Evolutionary conservation across 768 basidiomycete species (phyloP), one percentile per base, ranked within the genome.

Genomic region (Strobilomyces echinocephalus): DNA sequence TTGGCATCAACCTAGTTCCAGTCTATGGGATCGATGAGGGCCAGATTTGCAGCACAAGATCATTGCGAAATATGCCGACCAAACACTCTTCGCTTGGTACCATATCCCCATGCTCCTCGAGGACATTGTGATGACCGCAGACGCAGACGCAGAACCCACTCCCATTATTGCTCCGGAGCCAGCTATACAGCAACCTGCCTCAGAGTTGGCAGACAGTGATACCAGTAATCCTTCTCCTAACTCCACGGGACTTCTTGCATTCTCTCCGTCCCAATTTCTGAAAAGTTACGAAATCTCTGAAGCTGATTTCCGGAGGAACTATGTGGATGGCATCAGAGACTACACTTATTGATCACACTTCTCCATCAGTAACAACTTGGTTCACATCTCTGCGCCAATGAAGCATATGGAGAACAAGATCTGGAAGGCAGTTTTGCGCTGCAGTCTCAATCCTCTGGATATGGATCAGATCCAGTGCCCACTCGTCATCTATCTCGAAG

Each of bases 81-180:
- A 68, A 34, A 65, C 61, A 5, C 57, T 69, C 41, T 68, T 68
- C 16, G 54, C 66, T 30, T 68, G 66, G 68, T 63, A 44, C 26
- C 59, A 55, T 38, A 51, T 20, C 3, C 9, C 43, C 46, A 48
- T 28, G 20, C 42, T 24, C 2, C 34, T 46, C 12, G 52, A 58
- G 8, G 63, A 66, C 8, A 30, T 46, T 18, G 56, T 54, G 44
- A 64, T 52, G 56, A 26, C 4, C 16, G 30, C 34, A 21, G 36
- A 35, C 33, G 18, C 35, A 6, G n/a, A 5, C 5, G 6, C 51
- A 14, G 34, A 30, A 39, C 21, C 50, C 8, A 11, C 15, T 1
- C n/a, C 36, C 2, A 4, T 2, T 24, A 24, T 24, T 24, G 24
- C 36, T 5, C 14, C 60, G 10, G 26, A 36, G 21, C 33, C 34